Base-by-base conservation (phyloP, 768 basidiomycete genomes). In the Amyloporia xantha region DNA sequence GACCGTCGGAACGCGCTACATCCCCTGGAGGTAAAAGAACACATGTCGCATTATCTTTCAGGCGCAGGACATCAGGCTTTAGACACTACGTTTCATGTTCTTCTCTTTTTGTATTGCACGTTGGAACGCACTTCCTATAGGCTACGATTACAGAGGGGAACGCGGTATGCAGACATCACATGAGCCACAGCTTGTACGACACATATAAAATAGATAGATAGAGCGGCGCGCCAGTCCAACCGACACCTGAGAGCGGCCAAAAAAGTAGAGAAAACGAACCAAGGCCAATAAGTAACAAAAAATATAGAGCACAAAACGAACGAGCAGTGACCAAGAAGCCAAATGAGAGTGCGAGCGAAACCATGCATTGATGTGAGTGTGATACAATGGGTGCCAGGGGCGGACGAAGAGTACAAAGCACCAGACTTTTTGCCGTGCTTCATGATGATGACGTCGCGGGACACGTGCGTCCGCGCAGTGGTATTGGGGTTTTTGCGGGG, bases 41-140 rank as follows among this genome's bases (percentile, higher is more conserved):
- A n/a, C n/a, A n/a, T n/a, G n/a, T n/a, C n/a, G n/a, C n/a, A n/a
- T n/a, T n/a, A n/a, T n/a, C n/a, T n/a, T n/a, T n/a, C n/a, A n/a
- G n/a, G n/a, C n/a, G n/a, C n/a, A n/a, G n/a, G n/a, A n/a, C n/a
- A n/a, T n/a, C n/a, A n/a, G n/a, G n/a, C n/a, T n/a, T n/a, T n/a
- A n/a, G n/a, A n/a, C n/a, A n/a, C n/a, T n/a, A 28, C 17, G 23
- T 28, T 43, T 43, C 21, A 25, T 25, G 21, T 43, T 15, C 38
- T 40, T 40, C 38, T 40, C n/a, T n/a, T n/a, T 43, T 48, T 39
- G 52, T 50, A 49, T 52, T 48, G 56, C 47, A 33, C 30, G 30
- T n/a, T n/a, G n/a, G n/a, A n/a, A n/a, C n/a, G n/a, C n/a, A 50
- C 53, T 57, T 57, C 56, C 53, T 57, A 50, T 57, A 54, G 50